A percentile compares a stretch with the other conserved stretches of the same genome.
phyloP scores from a whole-genome alignment of 257 asterid genomes.

The Voacanga thouarsii region DNA sequence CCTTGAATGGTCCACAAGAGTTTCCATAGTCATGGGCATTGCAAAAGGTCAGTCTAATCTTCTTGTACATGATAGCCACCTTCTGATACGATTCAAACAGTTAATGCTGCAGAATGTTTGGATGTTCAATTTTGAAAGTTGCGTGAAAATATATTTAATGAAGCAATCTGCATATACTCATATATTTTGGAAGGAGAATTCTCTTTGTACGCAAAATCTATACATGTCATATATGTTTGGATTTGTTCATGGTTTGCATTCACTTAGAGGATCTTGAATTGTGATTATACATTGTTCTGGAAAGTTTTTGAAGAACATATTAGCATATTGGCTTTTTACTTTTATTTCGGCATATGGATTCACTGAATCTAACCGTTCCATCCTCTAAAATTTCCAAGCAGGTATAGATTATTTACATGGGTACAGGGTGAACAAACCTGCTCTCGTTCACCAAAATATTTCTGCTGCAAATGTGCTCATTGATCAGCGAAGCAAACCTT shows the following conservation, averaged over 20 bases:
- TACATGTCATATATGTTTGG: neutral
- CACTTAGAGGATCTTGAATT: neutral
- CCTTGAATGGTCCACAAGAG: slow-evolving; percentile 81
- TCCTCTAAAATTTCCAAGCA: slow-evolving; percentile 24
- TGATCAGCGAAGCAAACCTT: slow-evolving; percentile 52
- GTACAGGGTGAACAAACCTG: slow-evolving; percentile 54
- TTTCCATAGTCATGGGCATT: slow-evolving; percentile 60
- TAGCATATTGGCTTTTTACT: neutral
- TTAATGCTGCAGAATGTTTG: slow-evolving; percentile 5
- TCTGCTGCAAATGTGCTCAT: slow-evolving; percentile 76
- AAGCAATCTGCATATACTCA: neutral
- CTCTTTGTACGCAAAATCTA: neutral
- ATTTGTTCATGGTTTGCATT: neutral
- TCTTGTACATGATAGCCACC: neutral
- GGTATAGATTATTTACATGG: slow-evolving; percentile 74
- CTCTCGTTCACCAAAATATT: slow-evolving; percentile 80
- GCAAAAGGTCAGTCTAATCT: slow-evolving; percentile 65
- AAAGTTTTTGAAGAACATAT: neutral
- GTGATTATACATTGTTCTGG: neutral
- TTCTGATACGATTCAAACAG: neutral
- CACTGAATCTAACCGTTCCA: neutral
- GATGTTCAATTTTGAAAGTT: neutral
- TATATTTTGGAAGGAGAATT: too few species aligned
- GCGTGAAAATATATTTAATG: neutral
- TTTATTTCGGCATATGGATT: neutral